A percentile compares a stretch with the other conserved stretches of the same genome.
phyloP scores from a whole-genome alignment of 2,329 filamentous ascomycete genomes.

The Xylaria sp. region DNA sequence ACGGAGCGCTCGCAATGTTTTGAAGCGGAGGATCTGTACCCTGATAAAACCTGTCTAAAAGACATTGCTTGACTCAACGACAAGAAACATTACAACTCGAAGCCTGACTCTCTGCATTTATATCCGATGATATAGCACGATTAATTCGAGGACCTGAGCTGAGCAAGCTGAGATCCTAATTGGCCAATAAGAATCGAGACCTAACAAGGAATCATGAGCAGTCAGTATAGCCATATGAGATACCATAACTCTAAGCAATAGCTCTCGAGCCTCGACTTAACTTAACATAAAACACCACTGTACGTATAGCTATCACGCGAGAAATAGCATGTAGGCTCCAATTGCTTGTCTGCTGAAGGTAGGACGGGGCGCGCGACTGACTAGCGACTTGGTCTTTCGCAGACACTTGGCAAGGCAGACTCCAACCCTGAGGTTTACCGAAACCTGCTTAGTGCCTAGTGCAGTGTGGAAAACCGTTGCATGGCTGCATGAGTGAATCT shows the following conservation, averaged over 20 bases:
- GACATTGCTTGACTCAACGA: slow-evolving; percentile 14
- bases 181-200: slow-evolving; percentile 20
- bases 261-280: slow-evolving; percentile 10
- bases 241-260: slow-evolving; percentile 19
- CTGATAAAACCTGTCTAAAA: slow-evolving; percentile 4
- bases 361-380: slow-evolving; percentile 19
- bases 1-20: slow-evolving; percentile 3
- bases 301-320: slow-evolving; percentile 25
- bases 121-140: slow-evolving; percentile 25
- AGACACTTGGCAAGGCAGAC: slow-evolving; percentile 38
- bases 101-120: slow-evolving; percentile 24
- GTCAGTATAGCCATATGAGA: slow-evolving; percentile 23
- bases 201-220: slow-evolving; percentile 11
- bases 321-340: slow-evolving; percentile 26
- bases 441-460: slow-evolving; percentile 33
- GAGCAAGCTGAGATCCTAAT: slow-evolving; percentile 29
- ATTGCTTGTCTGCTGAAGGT: slow-evolving; percentile 13
- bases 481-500: slow-evolving; percentile 23
- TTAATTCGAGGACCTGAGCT: slow-evolving; percentile 24
- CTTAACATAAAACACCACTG: slow-evolving; percentile 29
- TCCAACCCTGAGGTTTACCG: slow-evolving; percentile 27
- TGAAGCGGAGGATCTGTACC: not conserved
- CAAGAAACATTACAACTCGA: slow-evolving; percentile 11
- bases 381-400: slow-evolving; percentile 27
- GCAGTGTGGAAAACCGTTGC: slow-evolving; percentile 25